Conservation (phyloP, 176 grass and related monocot species). For the Phragmites australis region DNA sequence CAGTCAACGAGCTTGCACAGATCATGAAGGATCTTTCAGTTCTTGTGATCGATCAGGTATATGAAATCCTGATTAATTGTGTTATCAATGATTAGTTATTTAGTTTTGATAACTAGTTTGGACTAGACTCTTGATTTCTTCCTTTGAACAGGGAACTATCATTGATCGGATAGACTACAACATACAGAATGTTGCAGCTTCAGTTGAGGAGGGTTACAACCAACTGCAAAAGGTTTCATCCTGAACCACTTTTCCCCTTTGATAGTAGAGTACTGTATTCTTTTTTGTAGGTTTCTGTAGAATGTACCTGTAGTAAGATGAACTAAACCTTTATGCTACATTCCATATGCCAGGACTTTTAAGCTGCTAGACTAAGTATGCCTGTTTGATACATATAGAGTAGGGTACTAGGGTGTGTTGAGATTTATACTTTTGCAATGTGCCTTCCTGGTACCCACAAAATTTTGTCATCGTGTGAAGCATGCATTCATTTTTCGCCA, state of each 20-base stretch:
- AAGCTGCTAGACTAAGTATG: background rate
- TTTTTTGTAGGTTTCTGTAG: background rate
- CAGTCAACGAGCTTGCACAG: constrained; percentile 95
- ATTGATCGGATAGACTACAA: constrained; percentile 94
- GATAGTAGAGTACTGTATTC: background rate
- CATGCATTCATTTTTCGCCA: background rate
- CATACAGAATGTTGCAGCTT: constrained; percentile 83
- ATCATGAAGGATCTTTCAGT: constrained; percentile 99
- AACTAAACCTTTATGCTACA: background rate
- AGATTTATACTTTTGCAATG: background rate
- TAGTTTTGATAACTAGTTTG: constrained; percentile 14
- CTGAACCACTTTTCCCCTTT: background rate
- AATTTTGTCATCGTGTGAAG: background rate
- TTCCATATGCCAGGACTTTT: background rate
- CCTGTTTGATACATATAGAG: background rate
- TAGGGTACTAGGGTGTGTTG: background rate
- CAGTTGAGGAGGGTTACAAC: constrained; percentile 90
- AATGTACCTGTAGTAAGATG: background rate
- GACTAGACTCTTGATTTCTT: constrained; percentile 15
- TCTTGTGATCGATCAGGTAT: constrained; percentile 98
- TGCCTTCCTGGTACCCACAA: background rate
- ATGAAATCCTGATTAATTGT: constrained; percentile 21
- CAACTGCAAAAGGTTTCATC: constrained; percentile 76
- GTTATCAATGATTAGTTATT: constrained; percentile 16
- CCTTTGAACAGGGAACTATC: constrained; percentile 77